Conservation (phyloP, 2,329 filamentous ascomycete species). For the Colletotrichum sublineola region DNA sequence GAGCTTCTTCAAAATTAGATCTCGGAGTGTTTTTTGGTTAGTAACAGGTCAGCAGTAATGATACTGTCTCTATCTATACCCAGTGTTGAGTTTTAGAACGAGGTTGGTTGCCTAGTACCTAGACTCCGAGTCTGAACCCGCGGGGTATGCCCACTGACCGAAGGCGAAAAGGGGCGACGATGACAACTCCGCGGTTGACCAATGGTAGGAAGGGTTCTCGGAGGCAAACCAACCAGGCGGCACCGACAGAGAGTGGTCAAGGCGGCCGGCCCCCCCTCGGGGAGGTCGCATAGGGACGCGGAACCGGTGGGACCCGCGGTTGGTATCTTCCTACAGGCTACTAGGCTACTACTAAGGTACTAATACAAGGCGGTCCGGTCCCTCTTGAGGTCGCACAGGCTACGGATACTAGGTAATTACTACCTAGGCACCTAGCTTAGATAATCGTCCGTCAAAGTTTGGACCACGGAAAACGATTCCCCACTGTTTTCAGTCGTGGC, state of each 20-base stretch:
- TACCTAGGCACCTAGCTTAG: not conserved
- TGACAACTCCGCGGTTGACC: slow-evolving; percentile 4
- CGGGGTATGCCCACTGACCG: not conserved
- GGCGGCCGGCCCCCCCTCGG: not conserved
- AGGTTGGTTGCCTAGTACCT: not conserved
- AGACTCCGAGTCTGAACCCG: not conserved
- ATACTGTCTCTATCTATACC: not conserved
- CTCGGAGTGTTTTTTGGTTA: not conserved
- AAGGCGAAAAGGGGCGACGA: not conserved
- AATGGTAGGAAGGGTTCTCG: not conserved
- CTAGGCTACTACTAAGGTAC: too few relatives aligned
- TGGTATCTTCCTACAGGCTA: too few relatives aligned
- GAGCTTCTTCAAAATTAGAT: not conserved
- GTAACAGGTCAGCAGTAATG: not conserved
- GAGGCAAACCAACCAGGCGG: slow-evolving; percentile 1
- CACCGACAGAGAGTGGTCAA: not conserved
- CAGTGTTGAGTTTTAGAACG: too few relatives aligned
- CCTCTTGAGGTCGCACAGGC: too few relatives aligned
- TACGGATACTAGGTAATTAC: too few relatives aligned
- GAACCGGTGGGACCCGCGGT: too few relatives aligned
- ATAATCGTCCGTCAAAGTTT: not conserved
- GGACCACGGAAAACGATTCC: not conserved
- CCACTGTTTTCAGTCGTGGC: too few relatives aligned
- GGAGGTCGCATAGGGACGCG: too few relatives aligned
- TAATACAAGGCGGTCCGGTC: too few relatives aligned